Evolutionary conservation across 768 basidiomycete genomes (phyloP).

Genomic region (Boletus reticulatus): DNA sequence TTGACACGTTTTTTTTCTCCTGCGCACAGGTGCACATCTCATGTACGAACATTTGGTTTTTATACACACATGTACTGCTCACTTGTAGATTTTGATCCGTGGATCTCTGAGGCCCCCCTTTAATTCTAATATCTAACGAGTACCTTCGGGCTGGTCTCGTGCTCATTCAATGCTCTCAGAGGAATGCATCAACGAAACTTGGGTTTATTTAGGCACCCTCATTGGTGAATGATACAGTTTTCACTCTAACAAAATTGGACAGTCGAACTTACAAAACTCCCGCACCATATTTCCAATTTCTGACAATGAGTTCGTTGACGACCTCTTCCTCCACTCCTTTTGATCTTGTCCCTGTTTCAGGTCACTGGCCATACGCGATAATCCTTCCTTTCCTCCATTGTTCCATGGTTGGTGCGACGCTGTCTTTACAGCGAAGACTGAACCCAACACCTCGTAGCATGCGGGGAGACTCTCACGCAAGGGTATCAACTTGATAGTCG

Average conservation of each 20-base stretch:
- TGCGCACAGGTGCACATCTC: conserved; percentile 9
- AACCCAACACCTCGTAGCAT: conserved; percentile 47
- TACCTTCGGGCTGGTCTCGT: background rate
- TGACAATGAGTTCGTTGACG: conserved; percentile 53
- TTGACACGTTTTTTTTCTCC: background rate
- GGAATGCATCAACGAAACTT: too few species aligned
- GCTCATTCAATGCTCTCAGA: too few species aligned
- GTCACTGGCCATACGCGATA: conserved; percentile 47
- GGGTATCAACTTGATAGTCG: conserved; percentile 46
- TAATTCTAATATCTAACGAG: background rate
- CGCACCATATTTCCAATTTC: conserved; percentile 47
- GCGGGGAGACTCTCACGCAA: conserved; percentile 44
- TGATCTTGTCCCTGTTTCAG: conserved; percentile 38
- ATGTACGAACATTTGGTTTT: conserved; percentile 7
- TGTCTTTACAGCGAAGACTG: conserved; percentile 34
- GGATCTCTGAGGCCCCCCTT: background rate
- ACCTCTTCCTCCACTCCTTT: conserved; percentile 52
- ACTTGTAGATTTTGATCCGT: conserved; percentile 17
- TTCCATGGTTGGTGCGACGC: conserved; percentile 48
- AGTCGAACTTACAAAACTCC: background rate
- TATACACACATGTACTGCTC: conserved; percentile 11
- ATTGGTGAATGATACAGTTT: too few species aligned
- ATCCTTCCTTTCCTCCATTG: conserved; percentile 53
- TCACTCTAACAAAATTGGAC: background rate
- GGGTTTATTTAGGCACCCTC: too few species aligned